Evolutionary conservation across 805 yeast genomes (phyloP).

Genomic region (Spathaspora gorwiae): DNA sequence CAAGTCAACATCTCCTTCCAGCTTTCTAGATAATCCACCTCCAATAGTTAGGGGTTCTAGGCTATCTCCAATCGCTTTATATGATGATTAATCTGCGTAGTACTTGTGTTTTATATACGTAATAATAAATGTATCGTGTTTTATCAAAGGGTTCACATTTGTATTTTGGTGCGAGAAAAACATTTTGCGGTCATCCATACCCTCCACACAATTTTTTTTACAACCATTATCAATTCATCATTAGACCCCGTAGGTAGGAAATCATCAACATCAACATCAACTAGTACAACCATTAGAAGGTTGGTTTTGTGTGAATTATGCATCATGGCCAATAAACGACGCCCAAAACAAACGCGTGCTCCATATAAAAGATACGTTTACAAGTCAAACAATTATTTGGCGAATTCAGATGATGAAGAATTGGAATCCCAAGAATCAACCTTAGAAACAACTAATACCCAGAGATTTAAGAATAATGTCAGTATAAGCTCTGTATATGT

Average conservation of each 20-base stretch:
- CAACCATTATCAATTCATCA: too few relatives aligned
- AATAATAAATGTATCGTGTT: not conserved
- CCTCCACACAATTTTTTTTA: too few relatives aligned
- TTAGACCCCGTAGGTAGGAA: too few relatives aligned
- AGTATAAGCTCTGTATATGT: conserved; percentile 30
- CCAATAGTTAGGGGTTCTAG: not conserved
- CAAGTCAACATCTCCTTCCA: too few relatives aligned
- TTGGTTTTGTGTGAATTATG: not conserved
- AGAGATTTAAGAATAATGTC: conserved; percentile 13
- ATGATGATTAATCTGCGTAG: not conserved
- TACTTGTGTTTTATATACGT: not conserved
- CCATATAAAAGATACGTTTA: conserved; percentile 75
- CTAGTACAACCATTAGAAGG: too few relatives aligned
- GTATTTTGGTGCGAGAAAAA: too few relatives aligned
- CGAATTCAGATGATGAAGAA: conserved; percentile 22
- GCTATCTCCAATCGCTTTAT: not conserved
- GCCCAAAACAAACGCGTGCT: conserved; percentile 79
- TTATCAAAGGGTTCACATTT: too few relatives aligned
- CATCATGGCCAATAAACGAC: conserved; percentile 78
- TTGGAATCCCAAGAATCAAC: not conserved
- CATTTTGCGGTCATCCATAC: too few relatives aligned
- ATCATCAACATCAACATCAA: too few relatives aligned
- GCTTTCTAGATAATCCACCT: too few relatives aligned
- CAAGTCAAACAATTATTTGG: conserved; percentile 31
- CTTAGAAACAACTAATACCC: conserved; percentile 3